These are phyloP conservation scores for Mariannaea elegans DNA, from an alignment of 2,329 filamentous ascomycete species.

Conservation along the genomic window DNA sequence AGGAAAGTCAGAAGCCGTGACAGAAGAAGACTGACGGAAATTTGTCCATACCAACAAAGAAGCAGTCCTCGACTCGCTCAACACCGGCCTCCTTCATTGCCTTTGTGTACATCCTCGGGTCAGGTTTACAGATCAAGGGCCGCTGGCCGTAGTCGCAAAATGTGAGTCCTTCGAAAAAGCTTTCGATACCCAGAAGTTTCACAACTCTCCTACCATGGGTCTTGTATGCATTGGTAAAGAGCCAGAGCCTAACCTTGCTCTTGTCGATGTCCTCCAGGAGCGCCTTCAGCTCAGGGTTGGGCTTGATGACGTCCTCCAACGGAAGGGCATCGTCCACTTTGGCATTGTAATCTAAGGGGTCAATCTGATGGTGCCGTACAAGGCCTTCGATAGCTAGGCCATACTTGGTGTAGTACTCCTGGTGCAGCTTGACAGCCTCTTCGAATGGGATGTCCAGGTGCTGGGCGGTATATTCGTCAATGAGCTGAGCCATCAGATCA, in stretches of 20 bases:
- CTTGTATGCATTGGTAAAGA: slow-evolving; percentile 95
- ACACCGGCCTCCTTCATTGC: slow-evolving; percentile 87
- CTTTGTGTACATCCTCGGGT: slow-evolving; percentile 83
- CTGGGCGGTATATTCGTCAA: slow-evolving; percentile 68
- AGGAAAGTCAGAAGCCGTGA: background rate
- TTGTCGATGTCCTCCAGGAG: slow-evolving; percentile 85
- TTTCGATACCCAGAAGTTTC: slow-evolving; percentile 80
- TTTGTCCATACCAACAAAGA: slow-evolving; percentile 81
- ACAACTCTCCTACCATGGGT: slow-evolving; percentile 88
- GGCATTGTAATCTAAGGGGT: slow-evolving; percentile 91
- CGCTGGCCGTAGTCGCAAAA: slow-evolving; percentile 86
- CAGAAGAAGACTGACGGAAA: background rate
- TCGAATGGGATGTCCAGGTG: slow-evolving; percentile 79
- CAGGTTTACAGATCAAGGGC: slow-evolving; percentile 87
- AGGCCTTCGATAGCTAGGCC: slow-evolving; percentile 97
- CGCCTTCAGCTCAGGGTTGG: slow-evolving; percentile 76
- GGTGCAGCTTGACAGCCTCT: slow-evolving; percentile 87
- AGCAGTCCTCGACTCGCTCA: slow-evolving; percentile 75
- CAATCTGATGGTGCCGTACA: slow-evolving; percentile 92
- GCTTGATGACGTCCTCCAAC: slow-evolving; percentile 83
- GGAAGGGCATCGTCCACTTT: slow-evolving; percentile 96
- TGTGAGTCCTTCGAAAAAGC: slow-evolving; percentile 93
- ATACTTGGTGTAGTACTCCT: slow-evolving; percentile 94
- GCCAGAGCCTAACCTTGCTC: slow-evolving; percentile 86
- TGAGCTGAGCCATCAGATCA: slow-evolving; percentile 87